phyloP scores from a whole-genome alignment of 306 rosid species.

The Cicer pinnatifidum region DNA sequence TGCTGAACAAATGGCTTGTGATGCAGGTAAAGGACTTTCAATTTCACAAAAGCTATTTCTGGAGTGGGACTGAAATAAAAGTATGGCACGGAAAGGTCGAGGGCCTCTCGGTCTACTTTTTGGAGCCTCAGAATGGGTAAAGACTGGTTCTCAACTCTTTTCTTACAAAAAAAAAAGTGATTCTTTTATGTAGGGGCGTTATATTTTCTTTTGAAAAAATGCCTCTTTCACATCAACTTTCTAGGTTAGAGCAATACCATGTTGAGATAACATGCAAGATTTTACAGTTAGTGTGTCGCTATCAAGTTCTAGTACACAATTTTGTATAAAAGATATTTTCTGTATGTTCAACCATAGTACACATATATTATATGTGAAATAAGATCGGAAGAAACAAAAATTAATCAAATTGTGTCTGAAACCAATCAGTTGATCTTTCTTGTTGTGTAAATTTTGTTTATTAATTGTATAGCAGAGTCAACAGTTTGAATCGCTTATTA shows the following conservation, averaged over 20 bases:
- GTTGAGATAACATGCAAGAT: slow-evolving; percentile 28
- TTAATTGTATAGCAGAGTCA: slow-evolving; percentile 7
- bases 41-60: slow-evolving; percentile 57
- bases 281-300: not conserved
- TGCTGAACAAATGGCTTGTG: slow-evolving; percentile 42
- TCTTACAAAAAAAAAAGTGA: not conserved
- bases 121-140: slow-evolving; percentile 98
- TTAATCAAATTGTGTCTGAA: slow-evolving; percentile 1
- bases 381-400: slow-evolving; percentile 6
- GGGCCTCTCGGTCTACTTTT: slow-evolving; percentile 85
- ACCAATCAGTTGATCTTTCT: slow-evolving; percentile 19
- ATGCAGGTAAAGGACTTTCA: slow-evolving; percentile 79
- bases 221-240: slow-evolving; percentile 24
- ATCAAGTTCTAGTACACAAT: not conserved
- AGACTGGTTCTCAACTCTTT: slow-evolving; percentile 33
- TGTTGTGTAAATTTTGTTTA: not conserved
- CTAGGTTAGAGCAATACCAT: slow-evolving; percentile 30
- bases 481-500: slow-evolving; percentile 15
- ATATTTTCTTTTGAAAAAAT: slow-evolving; percentile 15
- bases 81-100: slow-evolving; percentile 95
- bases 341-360: not conserved
- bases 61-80: slow-evolving; percentile 94
- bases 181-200: slow-evolving; percentile 5
- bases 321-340: not conserved
- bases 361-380: slow-evolving; percentile 3